phyloP scores from a whole-genome alignment of 805 yeast species.

The Priceomyces haplophilus region DNA sequence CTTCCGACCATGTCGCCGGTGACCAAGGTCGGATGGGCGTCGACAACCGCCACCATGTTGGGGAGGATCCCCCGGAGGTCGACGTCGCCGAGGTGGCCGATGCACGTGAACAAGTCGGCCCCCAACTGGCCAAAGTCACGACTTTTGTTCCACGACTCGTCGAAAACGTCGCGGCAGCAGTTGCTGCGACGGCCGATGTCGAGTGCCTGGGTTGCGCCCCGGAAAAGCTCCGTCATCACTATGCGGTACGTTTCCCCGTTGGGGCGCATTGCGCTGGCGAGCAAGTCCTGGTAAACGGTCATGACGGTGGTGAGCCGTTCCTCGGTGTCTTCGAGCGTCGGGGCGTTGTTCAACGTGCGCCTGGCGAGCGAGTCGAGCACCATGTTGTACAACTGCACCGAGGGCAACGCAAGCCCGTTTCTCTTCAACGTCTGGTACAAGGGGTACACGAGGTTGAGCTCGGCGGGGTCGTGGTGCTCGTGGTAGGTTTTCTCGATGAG shows the following conservation, averaged over 20 bases:
- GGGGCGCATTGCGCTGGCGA: constrained; percentile 48
- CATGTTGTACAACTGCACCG: constrained; percentile 49
- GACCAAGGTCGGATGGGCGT: constrained; percentile 26
- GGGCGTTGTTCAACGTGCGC: constrained; percentile 45
- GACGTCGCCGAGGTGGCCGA: constrained; percentile 37
- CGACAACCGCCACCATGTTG: constrained; percentile 32
- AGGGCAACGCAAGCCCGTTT: constrained; percentile 42
- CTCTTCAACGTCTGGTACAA: constrained; percentile 40
- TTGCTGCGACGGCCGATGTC: constrained; percentile 39
- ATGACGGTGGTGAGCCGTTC: constrained; percentile 58
- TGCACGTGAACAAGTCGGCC: constrained; percentile 44
- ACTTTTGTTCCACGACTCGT: constrained; percentile 45
- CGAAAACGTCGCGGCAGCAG: constrained; percentile 48
- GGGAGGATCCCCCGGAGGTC: constrained; percentile 32
- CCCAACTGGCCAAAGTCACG: constrained; percentile 45
- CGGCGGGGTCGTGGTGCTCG: constrained; percentile 15
- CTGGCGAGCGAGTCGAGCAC: constrained; percentile 53
- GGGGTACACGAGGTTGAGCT: constrained; percentile 36
- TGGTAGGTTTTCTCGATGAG: constrained; percentile 18
- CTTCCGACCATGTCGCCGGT: constrained; percentile 16
- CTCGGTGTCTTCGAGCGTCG: constrained; percentile 43
- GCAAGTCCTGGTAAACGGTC: constrained; percentile 66
- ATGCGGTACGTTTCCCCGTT: constrained; percentile 49
- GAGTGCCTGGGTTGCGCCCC: constrained; percentile 41
- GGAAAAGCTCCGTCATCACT: constrained; percentile 47